Evolutionary conservation across 1,284 basidiomycete genomes (phyloP).

Genomic region (Ceratobasidium sp.): DNA sequence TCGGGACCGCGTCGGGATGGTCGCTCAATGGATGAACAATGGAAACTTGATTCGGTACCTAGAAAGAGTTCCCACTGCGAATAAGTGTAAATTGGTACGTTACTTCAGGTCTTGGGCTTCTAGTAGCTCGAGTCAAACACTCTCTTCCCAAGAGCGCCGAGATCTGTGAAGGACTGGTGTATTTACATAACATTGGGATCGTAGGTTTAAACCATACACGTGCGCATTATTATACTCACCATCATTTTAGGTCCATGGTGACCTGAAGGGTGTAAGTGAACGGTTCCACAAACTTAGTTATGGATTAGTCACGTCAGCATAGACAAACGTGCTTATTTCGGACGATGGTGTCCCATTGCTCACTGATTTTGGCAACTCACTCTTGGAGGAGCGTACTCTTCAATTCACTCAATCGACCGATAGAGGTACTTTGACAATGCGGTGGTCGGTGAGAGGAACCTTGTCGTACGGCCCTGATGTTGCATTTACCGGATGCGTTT

Average conservation of each 20-base stretch:
- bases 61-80: background rate
- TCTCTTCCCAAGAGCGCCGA: background rate
- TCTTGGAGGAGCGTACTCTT: background rate
- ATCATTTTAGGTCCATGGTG: background rate
- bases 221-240: background rate
- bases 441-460: constrained; percentile 2
- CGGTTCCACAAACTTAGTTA: background rate
- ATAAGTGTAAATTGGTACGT: background rate
- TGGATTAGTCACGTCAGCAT: background rate
- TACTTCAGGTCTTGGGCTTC: background rate
- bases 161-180: background rate
- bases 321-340: background rate
- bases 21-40: background rate
- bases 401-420: background rate
- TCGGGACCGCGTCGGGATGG: background rate
- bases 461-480: background rate
- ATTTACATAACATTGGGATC: background rate
- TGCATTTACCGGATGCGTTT: background rate
- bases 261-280: constrained; percentile 1
- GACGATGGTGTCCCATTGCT: background rate
- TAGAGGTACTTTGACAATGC: background rate
- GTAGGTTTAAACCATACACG: background rate
- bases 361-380: constrained; percentile 4
- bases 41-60: background rate
- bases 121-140: background rate